Evolutionary conservation across 2,329 filamentous ascomycete species (phyloP), one percentile per base, ranked within the genome.

Genomic region (Plenodomus biglobosus): DNA sequence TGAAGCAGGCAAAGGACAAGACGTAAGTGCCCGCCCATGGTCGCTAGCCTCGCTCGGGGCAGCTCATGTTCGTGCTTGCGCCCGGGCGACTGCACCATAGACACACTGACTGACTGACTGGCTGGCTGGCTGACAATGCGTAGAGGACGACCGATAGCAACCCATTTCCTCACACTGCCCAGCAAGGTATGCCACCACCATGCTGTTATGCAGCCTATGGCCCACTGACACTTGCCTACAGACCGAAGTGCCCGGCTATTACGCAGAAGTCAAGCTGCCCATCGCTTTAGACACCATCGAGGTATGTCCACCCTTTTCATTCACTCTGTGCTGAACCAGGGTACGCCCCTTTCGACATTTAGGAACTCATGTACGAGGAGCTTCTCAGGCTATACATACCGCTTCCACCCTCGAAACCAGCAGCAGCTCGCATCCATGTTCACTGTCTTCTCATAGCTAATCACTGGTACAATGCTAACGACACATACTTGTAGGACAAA

Each of bases 251-350:
- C 81, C 85, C 37, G 85, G 88, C 17, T 95, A 95, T 73, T 95
- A 92, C 73, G 79, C 85, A 62, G 79, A 81, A 56, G 90, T 88
- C 51, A 82, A 84, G 56, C 81, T 95, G 68, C 91, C 91, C 1
- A 84, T 95, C 52, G 89, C 90, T 0, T 76, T 96, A 38, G 81
- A 86, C 59, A 86, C 81, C 1, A 86, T 95, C 52, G 88, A 95
- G 75, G 78, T 79, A 73, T 51, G 73, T 30, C 35, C 18, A 24
- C 38, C 21, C 20, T 21, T 45, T 30, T 16, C 17, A n/a, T 36
- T 15, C 15, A n/a, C n/a, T n/a, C n/a, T n/a, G n/a, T n/a, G n/a
- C n/a, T n/a, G n/a, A n/a, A n/a, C n/a, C n/a, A n/a, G n/a, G n/a
- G n/a, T n/a, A n/a, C n/a, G n/a, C n/a, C n/a, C n/a, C n/a, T n/a